Conservation (phyloP, 1,284 basidiomycete genomes). For the Puccinia novopanici region DNA sequence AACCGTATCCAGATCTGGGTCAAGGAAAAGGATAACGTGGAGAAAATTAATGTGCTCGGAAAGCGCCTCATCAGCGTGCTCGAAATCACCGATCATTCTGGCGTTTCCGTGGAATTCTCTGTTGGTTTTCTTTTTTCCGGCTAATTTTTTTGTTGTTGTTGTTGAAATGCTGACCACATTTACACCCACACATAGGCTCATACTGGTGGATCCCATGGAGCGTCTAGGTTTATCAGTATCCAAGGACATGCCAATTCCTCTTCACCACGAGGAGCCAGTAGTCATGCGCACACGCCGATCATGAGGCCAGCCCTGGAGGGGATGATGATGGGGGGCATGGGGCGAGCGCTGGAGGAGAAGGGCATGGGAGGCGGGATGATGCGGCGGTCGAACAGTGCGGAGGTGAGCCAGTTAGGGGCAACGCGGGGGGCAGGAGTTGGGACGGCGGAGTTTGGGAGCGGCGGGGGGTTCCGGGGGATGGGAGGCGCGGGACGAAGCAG, state of each 20-base stretch:
- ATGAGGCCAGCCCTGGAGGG: constrained; percentile 4
- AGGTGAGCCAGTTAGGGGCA: not conserved
- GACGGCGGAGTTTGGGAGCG: not conserved
- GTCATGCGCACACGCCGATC: not conserved
- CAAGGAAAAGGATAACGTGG: constrained; percentile 76
- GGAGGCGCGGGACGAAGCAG: not conserved
- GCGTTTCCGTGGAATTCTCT: constrained; percentile 38
- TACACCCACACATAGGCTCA: constrained; percentile 6
- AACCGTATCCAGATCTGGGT: constrained; percentile 90
- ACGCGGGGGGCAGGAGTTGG: not conserved
- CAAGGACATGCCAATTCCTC: constrained; percentile 15
- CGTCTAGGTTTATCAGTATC: constrained; percentile 35
- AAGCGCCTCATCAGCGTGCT: constrained; percentile 76
- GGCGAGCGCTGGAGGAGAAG: constrained; percentile 1
- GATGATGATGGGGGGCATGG: not conserved
- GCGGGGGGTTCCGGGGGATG: not conserved
- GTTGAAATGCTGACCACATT: not conserved
- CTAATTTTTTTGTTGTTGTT: not conserved
- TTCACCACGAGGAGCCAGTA: not conserved
- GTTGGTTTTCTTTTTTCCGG: not conserved
- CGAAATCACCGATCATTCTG: constrained; percentile 69
- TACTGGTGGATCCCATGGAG: constrained; percentile 28
- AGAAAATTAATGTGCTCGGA: constrained; percentile 78
- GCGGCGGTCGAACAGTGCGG: constrained; percentile 12
- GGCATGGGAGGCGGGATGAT: not conserved